Conservation (phyloP, 75 land plant genomes). For the Ceratopteris richardii region DNA sequence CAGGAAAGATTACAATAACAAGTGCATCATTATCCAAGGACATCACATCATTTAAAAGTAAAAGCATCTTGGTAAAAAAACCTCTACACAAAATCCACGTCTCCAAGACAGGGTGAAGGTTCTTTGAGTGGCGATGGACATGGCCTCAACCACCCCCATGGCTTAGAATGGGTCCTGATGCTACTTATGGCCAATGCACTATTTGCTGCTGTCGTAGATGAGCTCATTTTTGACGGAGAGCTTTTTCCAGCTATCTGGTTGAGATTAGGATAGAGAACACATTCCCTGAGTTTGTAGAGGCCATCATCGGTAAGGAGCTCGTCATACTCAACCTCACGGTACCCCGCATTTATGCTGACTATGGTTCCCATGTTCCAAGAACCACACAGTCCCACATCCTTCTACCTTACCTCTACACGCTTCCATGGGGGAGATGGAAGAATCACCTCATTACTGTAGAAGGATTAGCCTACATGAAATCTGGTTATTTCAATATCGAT, state of each 20-base stretch:
- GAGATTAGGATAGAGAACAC: neutral
- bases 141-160: conserved; percentile 5
- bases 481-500: too few species aligned
- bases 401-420: conserved; percentile 8
- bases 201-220: neutral
- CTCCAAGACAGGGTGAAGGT: conserved; percentile 5
- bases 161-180: neutral
- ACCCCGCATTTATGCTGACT: neutral
- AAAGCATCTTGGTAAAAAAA: conserved; percentile 15
- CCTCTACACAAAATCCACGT: conserved; percentile 12
- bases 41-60: conserved; percentile 5
- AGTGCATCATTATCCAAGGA: neutral
- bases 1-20: conserved; percentile 9
- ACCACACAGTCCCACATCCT: conserved; percentile 7
- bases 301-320: conserved; percentile 6
- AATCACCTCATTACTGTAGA: neutral
- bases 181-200: neutral
- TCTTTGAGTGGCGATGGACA: conserved; percentile 1
- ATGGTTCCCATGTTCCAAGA: conserved; percentile 11
- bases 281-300: conserved; percentile 2
- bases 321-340: conserved; percentile 13
- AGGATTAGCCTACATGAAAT: too few species aligned
- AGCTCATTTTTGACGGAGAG: neutral
- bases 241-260: neutral
- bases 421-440: neutral